Evolutionary conservation across 352 stramenopile species (phyloP).

Genomic region (Phytopythium oedochilum): DNA sequence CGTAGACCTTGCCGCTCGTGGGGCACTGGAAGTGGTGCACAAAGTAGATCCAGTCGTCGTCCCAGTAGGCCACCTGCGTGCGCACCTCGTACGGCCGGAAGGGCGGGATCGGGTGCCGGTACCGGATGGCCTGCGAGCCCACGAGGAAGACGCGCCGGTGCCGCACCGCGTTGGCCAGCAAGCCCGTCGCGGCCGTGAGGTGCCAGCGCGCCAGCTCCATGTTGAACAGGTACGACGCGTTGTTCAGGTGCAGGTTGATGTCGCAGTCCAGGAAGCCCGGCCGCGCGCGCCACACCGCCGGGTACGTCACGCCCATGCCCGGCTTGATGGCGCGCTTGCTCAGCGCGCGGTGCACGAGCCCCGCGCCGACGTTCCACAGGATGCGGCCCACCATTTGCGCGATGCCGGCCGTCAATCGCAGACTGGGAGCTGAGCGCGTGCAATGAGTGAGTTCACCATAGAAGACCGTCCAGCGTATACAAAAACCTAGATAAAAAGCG

Average conservation of each 20-base stretch:
- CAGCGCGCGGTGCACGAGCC: slow-evolving; percentile 52
- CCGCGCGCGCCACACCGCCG: slow-evolving; percentile 65
- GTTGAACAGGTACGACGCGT: slow-evolving; percentile 74
- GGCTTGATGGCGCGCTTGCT: slow-evolving; percentile 48
- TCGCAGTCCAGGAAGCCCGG: slow-evolving; percentile 73
- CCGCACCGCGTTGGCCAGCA: slow-evolving; percentile 45
- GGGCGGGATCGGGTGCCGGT: slow-evolving; percentile 49
- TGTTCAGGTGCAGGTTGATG: slow-evolving; percentile 83
- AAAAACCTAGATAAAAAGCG: too few species aligned
- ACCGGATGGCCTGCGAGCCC: slow-evolving; percentile 51
- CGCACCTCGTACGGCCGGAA: slow-evolving; percentile 55
- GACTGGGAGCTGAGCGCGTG: background rate
- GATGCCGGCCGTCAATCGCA: background rate
- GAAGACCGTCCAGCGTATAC: too few species aligned
- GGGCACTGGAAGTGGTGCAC: slow-evolving; percentile 57
- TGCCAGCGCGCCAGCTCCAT: slow-evolving; percentile 85
- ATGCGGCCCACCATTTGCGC: slow-evolving; percentile 62
- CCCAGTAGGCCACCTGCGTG: slow-evolving; percentile 39
- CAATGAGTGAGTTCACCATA: background rate
- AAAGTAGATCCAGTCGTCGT: slow-evolving; percentile 56
- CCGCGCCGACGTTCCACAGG: slow-evolving; percentile 68
- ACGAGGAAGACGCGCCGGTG: slow-evolving; percentile 53
- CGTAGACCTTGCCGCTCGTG: slow-evolving; percentile 51
- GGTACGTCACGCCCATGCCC: slow-evolving; percentile 58
- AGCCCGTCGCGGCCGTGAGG: slow-evolving; percentile 51